phyloP scores from a whole-genome alignment of 768 basidiomycete genomes.

The Russula sp. region DNA sequence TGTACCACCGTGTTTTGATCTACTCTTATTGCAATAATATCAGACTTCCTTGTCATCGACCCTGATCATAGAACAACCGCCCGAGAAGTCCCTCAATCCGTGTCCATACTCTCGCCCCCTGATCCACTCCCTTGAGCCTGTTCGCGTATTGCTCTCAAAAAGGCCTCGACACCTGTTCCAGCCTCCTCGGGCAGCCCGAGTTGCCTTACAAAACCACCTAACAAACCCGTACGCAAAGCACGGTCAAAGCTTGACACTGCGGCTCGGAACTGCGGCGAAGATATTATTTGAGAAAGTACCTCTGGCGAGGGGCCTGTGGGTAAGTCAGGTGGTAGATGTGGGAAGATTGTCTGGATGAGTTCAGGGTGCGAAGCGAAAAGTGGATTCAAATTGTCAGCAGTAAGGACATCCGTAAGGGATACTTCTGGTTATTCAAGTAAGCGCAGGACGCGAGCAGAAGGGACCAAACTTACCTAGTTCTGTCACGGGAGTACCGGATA shows the following conservation, averaged over 20 bases:
- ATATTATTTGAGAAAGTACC: slow-evolving; percentile 68
- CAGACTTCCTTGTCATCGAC: slow-evolving; percentile 9
- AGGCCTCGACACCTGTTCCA: slow-evolving; percentile 71
- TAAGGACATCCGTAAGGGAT: slow-evolving; percentile 71
- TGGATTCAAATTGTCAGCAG: slow-evolving; percentile 66
- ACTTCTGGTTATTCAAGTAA: slow-evolving; percentile 45
- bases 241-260: slow-evolving; percentile 80
- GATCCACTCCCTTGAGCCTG: slow-evolving; percentile 56
- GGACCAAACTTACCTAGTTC: slow-evolving; percentile 37
- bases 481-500: slow-evolving; percentile 40
- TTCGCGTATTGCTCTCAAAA: slow-evolving; percentile 75
- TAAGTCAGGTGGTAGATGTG: slow-evolving; percentile 78
- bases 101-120: slow-evolving; percentile 69
- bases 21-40: slow-evolving; percentile 13
- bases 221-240: slow-evolving; percentile 75
- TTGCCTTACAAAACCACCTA: slow-evolving; percentile 69
- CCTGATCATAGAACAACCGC: slow-evolving; percentile 11
- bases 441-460: slow-evolving; percentile 22
- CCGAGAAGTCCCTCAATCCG: slow-evolving; percentile 47
- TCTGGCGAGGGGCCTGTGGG: slow-evolving; percentile 66
- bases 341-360: slow-evolving; percentile 67
- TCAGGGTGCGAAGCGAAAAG: slow-evolving; percentile 69
- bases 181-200: slow-evolving; percentile 85
- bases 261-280: slow-evolving; percentile 79
- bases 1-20: slow-evolving; percentile 7